Evolutionary conservation across 441 rosid species (phyloP).

Genomic region (Mallotus japonicus): DNA sequence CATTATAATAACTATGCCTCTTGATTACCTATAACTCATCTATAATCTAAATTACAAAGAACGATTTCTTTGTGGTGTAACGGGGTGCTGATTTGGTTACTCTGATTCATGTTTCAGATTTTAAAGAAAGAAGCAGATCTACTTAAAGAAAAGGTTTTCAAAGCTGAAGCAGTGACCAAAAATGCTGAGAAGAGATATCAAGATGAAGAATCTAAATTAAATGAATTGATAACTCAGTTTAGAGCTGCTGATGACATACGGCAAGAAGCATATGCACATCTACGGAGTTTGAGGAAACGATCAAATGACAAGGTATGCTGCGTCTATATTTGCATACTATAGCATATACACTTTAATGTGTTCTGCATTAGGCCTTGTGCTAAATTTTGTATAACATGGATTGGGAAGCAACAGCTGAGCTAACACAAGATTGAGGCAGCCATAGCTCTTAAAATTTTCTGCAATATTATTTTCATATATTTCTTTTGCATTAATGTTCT

Average conservation of each 20-base stretch:
- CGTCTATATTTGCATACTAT: neutral
- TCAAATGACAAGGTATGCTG: constrained; percentile 58
- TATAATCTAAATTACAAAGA: neutral
- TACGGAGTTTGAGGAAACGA: constrained; percentile 54
- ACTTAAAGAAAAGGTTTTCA: constrained; percentile 51
- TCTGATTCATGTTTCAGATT: constrained; percentile 37
- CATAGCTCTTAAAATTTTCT: neutral
- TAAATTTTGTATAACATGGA: neutral
- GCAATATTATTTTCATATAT: neutral
- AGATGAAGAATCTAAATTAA: constrained; percentile 46
- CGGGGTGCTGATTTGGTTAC: constrained; percentile 16
- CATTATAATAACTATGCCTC: neutral
- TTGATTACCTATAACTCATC: neutral
- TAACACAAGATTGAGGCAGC: neutral
- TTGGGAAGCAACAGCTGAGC: neutral
- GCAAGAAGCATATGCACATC: constrained; percentile 61
- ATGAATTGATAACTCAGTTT: constrained; percentile 44
- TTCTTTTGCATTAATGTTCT: neutral
- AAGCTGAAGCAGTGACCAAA: constrained; percentile 56
- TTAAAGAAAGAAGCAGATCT: constrained; percentile 66
- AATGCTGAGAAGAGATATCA: constrained; percentile 50
- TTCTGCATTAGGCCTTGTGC: neutral
- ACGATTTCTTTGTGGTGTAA: neutral
- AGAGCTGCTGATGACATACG: constrained; percentile 63
- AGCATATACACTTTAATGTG: neutral